A percentile compares a stretch with the other conserved stretches of the same genome.
Conservation (phyloP, 257 asterid species). For the Fraxinus pennsylvanica region DNA sequence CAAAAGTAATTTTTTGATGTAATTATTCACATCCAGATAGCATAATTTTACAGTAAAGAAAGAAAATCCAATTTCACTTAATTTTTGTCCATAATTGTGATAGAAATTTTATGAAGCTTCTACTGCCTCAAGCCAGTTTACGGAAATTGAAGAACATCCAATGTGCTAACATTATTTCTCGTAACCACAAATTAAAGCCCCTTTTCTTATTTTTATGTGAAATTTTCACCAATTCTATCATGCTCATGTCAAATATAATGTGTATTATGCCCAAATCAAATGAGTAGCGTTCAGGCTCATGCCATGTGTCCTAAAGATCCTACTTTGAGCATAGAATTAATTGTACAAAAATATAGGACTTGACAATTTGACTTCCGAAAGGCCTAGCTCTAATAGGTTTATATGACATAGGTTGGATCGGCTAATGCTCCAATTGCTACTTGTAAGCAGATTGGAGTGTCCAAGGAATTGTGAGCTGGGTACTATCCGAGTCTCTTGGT, state of each 20-base stretch:
- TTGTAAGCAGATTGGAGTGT: constrained; percentile 88
- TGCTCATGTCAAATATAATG: too few species aligned
- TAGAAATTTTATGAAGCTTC: background rate
- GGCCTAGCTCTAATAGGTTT: constrained; percentile 29
- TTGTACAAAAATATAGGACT: background rate
- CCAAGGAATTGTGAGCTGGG: constrained; percentile 83
- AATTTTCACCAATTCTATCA: too few species aligned
- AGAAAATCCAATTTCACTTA: background rate
- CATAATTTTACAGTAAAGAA: background rate
- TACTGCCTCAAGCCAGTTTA: background rate
- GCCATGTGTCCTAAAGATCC: background rate
- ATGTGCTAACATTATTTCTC: too few species aligned
- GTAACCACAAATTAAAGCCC: too few species aligned
- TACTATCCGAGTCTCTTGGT: constrained; percentile 60
- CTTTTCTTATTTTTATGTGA: too few species aligned
- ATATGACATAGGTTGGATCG: constrained; percentile 36
- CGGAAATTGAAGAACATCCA: background rate
- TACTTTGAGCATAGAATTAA: background rate
- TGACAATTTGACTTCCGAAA: background rate
- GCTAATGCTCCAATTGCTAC: constrained; percentile 40
- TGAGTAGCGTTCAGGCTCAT: background rate
- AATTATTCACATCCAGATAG: background rate
- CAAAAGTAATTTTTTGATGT: too few species aligned
- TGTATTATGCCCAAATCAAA: background rate
- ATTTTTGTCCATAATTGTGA: too few species aligned